phyloP scores from a whole-genome alignment of 1,284 basidiomycete genomes.

The Rhodotorula sp. region DNA sequence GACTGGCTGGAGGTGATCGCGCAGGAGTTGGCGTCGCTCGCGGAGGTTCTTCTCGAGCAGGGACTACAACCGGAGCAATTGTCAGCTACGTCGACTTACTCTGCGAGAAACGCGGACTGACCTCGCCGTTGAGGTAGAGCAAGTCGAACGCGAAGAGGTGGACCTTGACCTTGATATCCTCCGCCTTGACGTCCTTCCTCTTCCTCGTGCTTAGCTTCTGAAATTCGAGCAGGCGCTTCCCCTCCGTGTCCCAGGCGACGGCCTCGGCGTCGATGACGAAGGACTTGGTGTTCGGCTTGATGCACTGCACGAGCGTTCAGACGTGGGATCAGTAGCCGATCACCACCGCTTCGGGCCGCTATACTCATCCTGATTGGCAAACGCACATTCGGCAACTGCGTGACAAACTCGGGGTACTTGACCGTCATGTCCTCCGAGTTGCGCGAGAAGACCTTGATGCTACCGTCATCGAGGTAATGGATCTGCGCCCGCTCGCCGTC shows the following conservation, averaged over 20 bases:
- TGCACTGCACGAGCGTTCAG: constrained; percentile 62
- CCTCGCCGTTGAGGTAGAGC: constrained; percentile 90
- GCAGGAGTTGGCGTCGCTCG: constrained; percentile 74
- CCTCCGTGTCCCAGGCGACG: constrained; percentile 83
- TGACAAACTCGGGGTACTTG: constrained; percentile 96
- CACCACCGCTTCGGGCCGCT: no score
- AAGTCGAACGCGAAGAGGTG: constrained; percentile 95
- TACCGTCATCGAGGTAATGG: constrained; percentile 75
- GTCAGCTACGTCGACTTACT: constrained; percentile 22
- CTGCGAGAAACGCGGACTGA: constrained; percentile 49
- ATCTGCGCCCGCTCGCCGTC: constrained; percentile 98
- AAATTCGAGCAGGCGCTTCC: constrained; percentile 83
- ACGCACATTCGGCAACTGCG: constrained; percentile 79
- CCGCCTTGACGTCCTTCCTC: constrained; percentile 93
- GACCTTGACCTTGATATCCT: constrained; percentile 93
- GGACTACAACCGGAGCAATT: constrained; percentile 35
- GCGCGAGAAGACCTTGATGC: constrained; percentile 84
- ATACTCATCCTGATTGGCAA: constrained; percentile 49
- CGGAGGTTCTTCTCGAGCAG: constrained; percentile 59
- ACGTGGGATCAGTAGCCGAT: no score
- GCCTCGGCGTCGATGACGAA: constrained; percentile 96
- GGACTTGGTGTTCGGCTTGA: constrained; percentile 66
- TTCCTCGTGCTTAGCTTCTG: constrained; percentile 94
- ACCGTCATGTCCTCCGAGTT: constrained; percentile 99
- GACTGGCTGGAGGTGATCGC: constrained; percentile 75